A percentile compares a stretch with the other conserved stretches of the same genome.
phyloP scores from a whole-genome alignment of 192 early-diverging fungal genomes.

The Polychytrium aggregatum region DNA sequence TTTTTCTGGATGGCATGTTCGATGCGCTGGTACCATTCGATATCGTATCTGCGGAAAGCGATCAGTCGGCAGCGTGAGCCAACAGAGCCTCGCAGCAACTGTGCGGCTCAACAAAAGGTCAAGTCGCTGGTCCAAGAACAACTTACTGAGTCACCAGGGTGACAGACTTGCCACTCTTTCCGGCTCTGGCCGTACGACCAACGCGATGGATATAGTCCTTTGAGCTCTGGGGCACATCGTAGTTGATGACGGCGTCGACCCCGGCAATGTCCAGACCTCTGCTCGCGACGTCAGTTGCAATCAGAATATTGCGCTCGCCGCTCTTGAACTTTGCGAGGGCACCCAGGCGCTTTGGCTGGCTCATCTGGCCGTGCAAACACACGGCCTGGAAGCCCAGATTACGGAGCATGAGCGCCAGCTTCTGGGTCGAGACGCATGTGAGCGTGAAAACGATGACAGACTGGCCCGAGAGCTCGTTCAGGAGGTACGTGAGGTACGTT shows the following conservation, averaged over 20 bases:
- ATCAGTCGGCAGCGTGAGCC: neutral
- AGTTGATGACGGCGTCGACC: conserved; percentile 93
- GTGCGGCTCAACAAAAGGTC: no score
- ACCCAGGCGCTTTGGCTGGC: conserved; percentile 85
- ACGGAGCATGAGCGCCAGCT: conserved; percentile 74
- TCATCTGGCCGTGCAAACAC: conserved; percentile 85
- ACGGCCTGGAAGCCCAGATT: conserved; percentile 92
- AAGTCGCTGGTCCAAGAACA: conserved; percentile 4
- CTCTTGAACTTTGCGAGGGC: conserved; percentile 92
- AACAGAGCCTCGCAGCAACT: no score
- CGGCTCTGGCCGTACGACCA: conserved; percentile 93
- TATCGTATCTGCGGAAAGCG: conserved; percentile 72
- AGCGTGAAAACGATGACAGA: conserved; percentile 88
- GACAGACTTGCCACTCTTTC: conserved; percentile 71
- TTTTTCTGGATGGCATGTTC: conserved; percentile 85
- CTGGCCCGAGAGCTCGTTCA: conserved; percentile 84
- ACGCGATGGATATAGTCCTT: conserved; percentile 98
- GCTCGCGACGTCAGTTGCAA: conserved; percentile 91
- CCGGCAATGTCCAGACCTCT: conserved; percentile 89
- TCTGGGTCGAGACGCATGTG: conserved; percentile 77
- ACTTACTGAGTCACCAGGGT: conserved; percentile 67
- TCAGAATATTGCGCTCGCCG: conserved; percentile 73
- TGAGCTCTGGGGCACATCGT: conserved; percentile 83
- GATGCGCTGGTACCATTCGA: conserved; percentile 88
- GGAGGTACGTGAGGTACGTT: conserved; percentile 79